Evolutionary conservation across 768 basidiomycete species (phyloP).

Genomic region (Panellus pusillus): DNA sequence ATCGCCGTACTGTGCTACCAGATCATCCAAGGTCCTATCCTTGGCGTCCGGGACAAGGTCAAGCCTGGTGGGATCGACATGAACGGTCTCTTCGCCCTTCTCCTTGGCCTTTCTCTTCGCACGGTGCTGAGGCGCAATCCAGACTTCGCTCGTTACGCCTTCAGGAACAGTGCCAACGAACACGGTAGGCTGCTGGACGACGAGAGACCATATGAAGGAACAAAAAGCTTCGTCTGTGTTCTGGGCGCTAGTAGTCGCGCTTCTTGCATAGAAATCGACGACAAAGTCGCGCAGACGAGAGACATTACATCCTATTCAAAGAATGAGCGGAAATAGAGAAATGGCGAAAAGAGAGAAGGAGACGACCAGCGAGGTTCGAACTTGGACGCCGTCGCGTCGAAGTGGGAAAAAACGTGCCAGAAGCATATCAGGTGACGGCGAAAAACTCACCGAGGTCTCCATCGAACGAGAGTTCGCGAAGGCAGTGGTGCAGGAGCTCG

Average conservation of each 20-base stretch:
- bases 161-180: slow-evolving; percentile 70
- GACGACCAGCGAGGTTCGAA: slow-evolving; percentile 16
- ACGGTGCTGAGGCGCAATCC: slow-evolving; percentile 74
- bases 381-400: slow-evolving; percentile 16
- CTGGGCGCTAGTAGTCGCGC: slow-evolving; percentile 44
- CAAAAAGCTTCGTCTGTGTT: slow-evolving; percentile 73
- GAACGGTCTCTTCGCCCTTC: slow-evolving; percentile 49
- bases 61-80: slow-evolving; percentile 46
- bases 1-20: slow-evolving; percentile 59
- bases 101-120: slow-evolving; percentile 64
- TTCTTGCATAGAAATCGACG: slow-evolving; percentile 57
- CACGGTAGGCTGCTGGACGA: slow-evolving; percentile 74
- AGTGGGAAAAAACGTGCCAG: slow-evolving; percentile 24
- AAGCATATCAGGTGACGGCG: slow-evolving; percentile 32
- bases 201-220: slow-evolving; percentile 79
- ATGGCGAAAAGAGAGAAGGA: slow-evolving; percentile 13
- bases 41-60: slow-evolving; percentile 57
- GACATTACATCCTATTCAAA: slow-evolving; percentile 63
- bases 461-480: slow-evolving; percentile 87
- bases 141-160: slow-evolving; percentile 64
- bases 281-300: slow-evolving; percentile 74
- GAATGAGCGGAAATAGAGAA: slow-evolving; percentile 19
- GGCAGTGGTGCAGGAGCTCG: slow-evolving; percentile 79
- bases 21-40: slow-evolving; percentile 52
- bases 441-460: slow-evolving; percentile 78